Percentiles rank a stretch among this genome's conserved stretches.
These are phyloP conservation scores for Pythium dissotocum DNA, from an alignment of 352 stramenopile genomes.

Conservation along the genomic window DNA sequence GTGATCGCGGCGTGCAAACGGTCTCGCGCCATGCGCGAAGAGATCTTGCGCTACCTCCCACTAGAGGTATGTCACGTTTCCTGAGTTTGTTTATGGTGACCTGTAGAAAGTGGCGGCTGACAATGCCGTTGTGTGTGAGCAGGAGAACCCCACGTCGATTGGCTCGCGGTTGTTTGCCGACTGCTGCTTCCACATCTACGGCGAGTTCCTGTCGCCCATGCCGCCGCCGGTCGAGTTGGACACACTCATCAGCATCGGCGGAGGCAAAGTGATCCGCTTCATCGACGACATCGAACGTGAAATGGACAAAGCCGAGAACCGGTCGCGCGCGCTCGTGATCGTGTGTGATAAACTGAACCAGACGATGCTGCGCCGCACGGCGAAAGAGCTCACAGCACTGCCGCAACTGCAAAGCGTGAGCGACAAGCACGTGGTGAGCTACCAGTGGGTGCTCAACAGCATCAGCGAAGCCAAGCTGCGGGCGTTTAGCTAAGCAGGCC, in stretches of 20 bases:
- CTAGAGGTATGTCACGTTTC: constrained; percentile 6
- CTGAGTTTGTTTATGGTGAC: not conserved
- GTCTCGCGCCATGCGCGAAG: constrained; percentile 30
- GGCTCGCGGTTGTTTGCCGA: constrained; percentile 73
- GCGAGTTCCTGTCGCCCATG: constrained; percentile 80
- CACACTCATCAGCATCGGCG: constrained; percentile 66
- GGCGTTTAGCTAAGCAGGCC: constrained; percentile 22
- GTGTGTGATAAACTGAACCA: constrained; percentile 79
- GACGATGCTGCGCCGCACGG: constrained; percentile 41
- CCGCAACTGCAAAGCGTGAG: constrained; percentile 44
- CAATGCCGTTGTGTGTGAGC: not conserved
- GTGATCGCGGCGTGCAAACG: constrained; percentile 27
- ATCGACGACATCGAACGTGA: constrained; percentile 53
- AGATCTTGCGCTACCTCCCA: constrained; percentile 13
- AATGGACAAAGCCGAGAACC: constrained; percentile 55
- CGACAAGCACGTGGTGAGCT: constrained; percentile 66
- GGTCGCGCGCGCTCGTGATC: constrained; percentile 54
- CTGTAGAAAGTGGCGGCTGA: not conserved
- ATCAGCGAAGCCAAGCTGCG: constrained; percentile 80
- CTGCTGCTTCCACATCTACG: constrained; percentile 72
- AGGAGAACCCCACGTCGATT: constrained; percentile 31
- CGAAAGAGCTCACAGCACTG: constrained; percentile 39
- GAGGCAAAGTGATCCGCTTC: constrained; percentile 51
- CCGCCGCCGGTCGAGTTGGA: constrained; percentile 66
- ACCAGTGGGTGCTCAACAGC: constrained; percentile 87